These are phyloP conservation scores for Epichloe brachyelytri DNA, from an alignment of 2,329 filamentous ascomycete species.

Conservation along the genomic window DNA sequence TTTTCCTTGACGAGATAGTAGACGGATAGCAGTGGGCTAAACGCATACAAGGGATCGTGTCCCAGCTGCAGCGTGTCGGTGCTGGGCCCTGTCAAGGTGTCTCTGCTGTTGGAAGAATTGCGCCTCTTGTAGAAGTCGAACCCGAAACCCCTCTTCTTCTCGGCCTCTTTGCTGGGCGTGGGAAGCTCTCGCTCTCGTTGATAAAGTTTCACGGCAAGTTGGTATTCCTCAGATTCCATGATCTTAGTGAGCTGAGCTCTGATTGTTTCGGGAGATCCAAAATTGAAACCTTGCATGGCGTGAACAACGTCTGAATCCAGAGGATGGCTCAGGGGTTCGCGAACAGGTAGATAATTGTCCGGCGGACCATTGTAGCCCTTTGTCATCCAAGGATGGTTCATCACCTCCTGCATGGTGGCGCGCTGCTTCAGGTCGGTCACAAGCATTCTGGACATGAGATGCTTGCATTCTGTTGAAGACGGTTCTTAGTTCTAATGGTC, in stretches of 20 bases:
- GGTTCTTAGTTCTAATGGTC: neutral
- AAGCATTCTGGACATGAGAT: slow-evolving; percentile 87
- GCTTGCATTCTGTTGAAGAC: slow-evolving; percentile 62
- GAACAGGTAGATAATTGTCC: slow-evolving; percentile 74
- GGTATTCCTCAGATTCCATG: slow-evolving; percentile 91
- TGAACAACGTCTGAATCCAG: slow-evolving; percentile 73
- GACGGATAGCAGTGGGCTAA: slow-evolving; percentile 79
- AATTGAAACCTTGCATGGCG: slow-evolving; percentile 97
- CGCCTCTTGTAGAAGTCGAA: slow-evolving; percentile 96
- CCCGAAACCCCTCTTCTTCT: slow-evolving; percentile 74
- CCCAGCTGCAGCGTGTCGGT: slow-evolving; percentile 73
- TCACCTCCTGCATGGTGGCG: slow-evolving; percentile 78
- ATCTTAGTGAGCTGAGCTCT: slow-evolving; percentile 67
- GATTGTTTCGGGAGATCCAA: slow-evolving; percentile 77
- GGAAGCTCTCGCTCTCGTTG: slow-evolving; percentile 52
- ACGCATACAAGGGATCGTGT: slow-evolving; percentile 82
- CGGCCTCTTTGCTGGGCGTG: slow-evolving; percentile 48
- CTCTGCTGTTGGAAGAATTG: slow-evolving; percentile 78
- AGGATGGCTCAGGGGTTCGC: slow-evolving; percentile 76
- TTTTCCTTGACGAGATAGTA: slow-evolving; percentile 97
- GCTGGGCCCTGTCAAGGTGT: slow-evolving; percentile 75
- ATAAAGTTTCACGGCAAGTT: slow-evolving; percentile 61
- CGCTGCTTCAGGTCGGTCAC: slow-evolving; percentile 85
- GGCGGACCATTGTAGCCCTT: slow-evolving; percentile 81
- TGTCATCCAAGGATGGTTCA: slow-evolving; percentile 90